A percentile compares a stretch with the other conserved stretches of the same genome.
Conservation (phyloP, 192 early-diverging fungal genomes). For the Glomus cerebriforme region DNA sequence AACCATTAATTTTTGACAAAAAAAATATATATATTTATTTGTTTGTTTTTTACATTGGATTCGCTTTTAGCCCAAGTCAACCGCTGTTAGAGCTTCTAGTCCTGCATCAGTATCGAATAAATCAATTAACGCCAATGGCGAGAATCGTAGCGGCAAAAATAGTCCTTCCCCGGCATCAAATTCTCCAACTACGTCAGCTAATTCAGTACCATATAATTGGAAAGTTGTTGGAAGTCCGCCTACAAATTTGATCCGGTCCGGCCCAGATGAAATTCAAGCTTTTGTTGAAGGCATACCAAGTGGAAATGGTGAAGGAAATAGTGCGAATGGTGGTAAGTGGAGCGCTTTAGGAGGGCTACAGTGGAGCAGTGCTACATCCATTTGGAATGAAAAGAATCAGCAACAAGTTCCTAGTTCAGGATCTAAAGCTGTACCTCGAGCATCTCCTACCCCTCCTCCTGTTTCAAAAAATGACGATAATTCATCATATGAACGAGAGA, state of each 20-base stretch:
- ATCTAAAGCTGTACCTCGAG: slow-evolving; percentile 29
- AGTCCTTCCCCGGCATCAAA: slow-evolving; percentile 28
- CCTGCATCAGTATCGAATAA: slow-evolving; percentile 22
- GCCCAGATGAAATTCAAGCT: slow-evolving; percentile 22
- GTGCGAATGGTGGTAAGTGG: slow-evolving; percentile 39
- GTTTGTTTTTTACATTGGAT: neutral
- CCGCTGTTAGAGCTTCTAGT: slow-evolving; percentile 24
- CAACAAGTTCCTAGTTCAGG: slow-evolving; percentile 31
- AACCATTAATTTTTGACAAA: neutral
- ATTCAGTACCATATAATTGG: slow-evolving; percentile 42
- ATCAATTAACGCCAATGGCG: slow-evolving; percentile 18
- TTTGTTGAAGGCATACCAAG: slow-evolving; percentile 6
- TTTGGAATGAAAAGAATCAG: slow-evolving; percentile 43
- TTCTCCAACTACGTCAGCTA: slow-evolving; percentile 25
- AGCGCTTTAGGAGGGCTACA: slow-evolving; percentile 55
- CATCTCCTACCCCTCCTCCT: slow-evolving; percentile 33
- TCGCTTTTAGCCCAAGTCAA: slow-evolving; percentile 13
- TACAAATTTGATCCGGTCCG: slow-evolving; percentile 44
- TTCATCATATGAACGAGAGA: slow-evolving; percentile 38
- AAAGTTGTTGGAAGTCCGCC: slow-evolving; percentile 65
- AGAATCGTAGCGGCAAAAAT: slow-evolving; percentile 25
- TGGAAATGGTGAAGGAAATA: slow-evolving; percentile 25
- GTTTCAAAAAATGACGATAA: slow-evolving; percentile 25
- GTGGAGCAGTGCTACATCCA: slow-evolving; percentile 44
- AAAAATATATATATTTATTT: neutral